phyloP scores from a whole-genome alignment of 768 basidiomycete species.

The Xerocomellus intermedius region DNA sequence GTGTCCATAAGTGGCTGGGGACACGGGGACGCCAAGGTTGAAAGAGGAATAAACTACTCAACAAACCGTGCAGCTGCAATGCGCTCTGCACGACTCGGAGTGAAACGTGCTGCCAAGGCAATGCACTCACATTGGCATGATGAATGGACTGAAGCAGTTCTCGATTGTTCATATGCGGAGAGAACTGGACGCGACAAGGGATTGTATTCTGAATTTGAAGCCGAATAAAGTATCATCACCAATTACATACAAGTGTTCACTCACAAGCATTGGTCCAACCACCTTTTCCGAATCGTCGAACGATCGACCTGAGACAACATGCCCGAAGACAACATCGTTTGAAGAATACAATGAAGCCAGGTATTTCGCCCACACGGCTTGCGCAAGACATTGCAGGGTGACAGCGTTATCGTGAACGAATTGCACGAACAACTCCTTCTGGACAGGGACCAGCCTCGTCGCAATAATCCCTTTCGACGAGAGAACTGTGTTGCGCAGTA shows the following conservation, averaged over 20 bases:
- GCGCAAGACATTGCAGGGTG: constrained; percentile 38
- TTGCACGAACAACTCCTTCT: constrained; percentile 1
- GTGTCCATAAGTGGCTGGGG: constrained; percentile 19
- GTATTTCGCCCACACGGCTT: constrained; percentile 32
- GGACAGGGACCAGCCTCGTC: constrained; percentile 16
- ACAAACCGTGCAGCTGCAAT: constrained; percentile 32
- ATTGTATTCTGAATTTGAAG: constrained; percentile 41
- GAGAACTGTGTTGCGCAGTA: constrained; percentile 19
- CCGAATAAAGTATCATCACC: not conserved
- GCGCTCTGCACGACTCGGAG: constrained; percentile 40
- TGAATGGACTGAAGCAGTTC: constrained; percentile 40
- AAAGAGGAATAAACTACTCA: constrained; percentile 47
- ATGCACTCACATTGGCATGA: constrained; percentile 35
- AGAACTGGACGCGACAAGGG: constrained; percentile 41
- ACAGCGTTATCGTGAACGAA: constrained; percentile 25
- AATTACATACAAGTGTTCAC: constrained; percentile 9
- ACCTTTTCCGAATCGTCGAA: constrained; percentile 42
- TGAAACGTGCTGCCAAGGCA: constrained; percentile 47
- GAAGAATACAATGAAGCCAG: constrained; percentile 21
- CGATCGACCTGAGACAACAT: constrained; percentile 45
- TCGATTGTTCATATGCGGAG: constrained; percentile 24
- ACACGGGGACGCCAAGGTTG: constrained; percentile 28
- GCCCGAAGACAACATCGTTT: constrained; percentile 44
- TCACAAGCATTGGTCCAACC: constrained; percentile 46
- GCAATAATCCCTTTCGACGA: constrained; percentile 4